A percentile compares a stretch with the other conserved stretches of the same genome.
Evolutionary conservation across 257 asterid species (phyloP).

Genomic region (Solanum corneliomulleri): DNA sequence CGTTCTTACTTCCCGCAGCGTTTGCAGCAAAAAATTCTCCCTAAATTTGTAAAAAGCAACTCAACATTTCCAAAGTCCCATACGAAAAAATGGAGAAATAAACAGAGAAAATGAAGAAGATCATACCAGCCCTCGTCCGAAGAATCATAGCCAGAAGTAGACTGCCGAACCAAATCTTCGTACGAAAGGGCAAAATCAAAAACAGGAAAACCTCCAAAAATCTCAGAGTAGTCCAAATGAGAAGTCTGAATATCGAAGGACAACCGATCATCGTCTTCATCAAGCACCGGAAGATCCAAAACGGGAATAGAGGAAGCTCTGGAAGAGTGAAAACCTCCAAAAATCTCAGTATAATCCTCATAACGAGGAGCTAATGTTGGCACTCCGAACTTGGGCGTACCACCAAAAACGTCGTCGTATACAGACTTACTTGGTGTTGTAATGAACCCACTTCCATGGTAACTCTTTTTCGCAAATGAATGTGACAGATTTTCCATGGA

Average conservation of each 20-base stretch:
- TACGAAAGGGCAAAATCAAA: slow-evolving; percentile 35
- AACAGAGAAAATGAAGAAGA: not conserved
- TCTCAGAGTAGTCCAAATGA: slow-evolving; percentile 56
- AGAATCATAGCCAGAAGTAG: slow-evolving; percentile 42
- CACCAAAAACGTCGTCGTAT: slow-evolving; percentile 79
- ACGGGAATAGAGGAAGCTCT: slow-evolving; percentile 73
- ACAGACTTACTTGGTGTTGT: slow-evolving; percentile 48
- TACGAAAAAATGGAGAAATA: not conserved
- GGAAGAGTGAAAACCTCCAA: slow-evolving; percentile 68
- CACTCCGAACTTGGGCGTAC: slow-evolving; percentile 38
- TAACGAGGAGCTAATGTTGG: slow-evolving; percentile 67
- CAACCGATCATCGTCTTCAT: slow-evolving; percentile 18
- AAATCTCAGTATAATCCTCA: slow-evolving; percentile 78
- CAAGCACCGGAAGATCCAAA: slow-evolving; percentile 50
- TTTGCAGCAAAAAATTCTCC: not conserved
- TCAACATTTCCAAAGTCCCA: not conserved
- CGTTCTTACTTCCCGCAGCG: not conserved
- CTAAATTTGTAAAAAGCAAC: not conserved
- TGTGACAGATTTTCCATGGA: slow-evolving; percentile 50
- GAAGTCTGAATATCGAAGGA: slow-evolving; percentile 31
- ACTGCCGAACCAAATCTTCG: slow-evolving; percentile 45
- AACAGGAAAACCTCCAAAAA: slow-evolving; percentile 45
- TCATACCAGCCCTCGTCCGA: slow-evolving; percentile 64
- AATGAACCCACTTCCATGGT: slow-evolving; percentile 28
- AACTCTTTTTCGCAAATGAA: slow-evolving; percentile 49